A percentile compares a stretch with the other conserved stretches of the same genome.
Evolutionary conservation across 371 early-diverging fungal genomes (phyloP).

Genomic region (Apophysomyces ossiformis): DNA sequence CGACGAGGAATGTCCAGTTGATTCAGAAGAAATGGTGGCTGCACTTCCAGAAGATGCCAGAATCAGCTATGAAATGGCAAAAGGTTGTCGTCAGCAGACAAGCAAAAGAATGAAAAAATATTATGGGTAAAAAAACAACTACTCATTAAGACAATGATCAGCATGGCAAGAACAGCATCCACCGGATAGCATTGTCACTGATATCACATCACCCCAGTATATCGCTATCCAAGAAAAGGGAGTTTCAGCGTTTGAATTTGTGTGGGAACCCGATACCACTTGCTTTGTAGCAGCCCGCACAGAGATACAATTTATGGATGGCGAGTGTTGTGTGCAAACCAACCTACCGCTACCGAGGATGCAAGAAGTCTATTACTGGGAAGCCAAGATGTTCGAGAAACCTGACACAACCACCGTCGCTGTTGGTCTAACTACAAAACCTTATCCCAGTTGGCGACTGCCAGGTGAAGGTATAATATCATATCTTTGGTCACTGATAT

Average conservation of each 20-base stretch:
- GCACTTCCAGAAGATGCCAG: conserved; percentile 47
- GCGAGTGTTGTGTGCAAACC: conserved; percentile 80
- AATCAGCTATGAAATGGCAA: conserved; percentile 50
- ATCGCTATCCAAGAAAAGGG: conserved; percentile 83
- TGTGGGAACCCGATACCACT: conserved; percentile 67
- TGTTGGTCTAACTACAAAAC: conserved; percentile 73
- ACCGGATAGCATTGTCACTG: conserved; percentile 64
- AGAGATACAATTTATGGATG: conserved; percentile 74
- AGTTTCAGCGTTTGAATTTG: conserved; percentile 85
- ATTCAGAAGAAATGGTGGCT: conserved; percentile 42
- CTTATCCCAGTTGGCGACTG: conserved; percentile 68
- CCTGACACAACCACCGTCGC: conserved; percentile 61
- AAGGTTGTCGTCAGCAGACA: conserved; percentile 28
- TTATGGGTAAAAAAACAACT: not conserved
- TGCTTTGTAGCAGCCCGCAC: conserved; percentile 79
- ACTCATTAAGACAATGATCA: not conserved
- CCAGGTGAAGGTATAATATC: conserved; percentile 56
- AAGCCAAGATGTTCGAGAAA: conserved; percentile 74
- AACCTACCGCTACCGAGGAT: conserved; percentile 80
- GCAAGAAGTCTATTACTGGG: conserved; percentile 80
- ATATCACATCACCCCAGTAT: conserved; percentile 65
- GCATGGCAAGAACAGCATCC: conserved; percentile 58
- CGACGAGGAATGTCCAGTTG: conserved; percentile 34
- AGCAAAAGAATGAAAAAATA: conserved; percentile 3
- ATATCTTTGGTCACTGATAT: not conserved